These are phyloP conservation scores for Ophiosphaerella herpotricha DNA, from an alignment of 2,329 filamentous ascomycete species.

Conservation along the genomic window DNA sequence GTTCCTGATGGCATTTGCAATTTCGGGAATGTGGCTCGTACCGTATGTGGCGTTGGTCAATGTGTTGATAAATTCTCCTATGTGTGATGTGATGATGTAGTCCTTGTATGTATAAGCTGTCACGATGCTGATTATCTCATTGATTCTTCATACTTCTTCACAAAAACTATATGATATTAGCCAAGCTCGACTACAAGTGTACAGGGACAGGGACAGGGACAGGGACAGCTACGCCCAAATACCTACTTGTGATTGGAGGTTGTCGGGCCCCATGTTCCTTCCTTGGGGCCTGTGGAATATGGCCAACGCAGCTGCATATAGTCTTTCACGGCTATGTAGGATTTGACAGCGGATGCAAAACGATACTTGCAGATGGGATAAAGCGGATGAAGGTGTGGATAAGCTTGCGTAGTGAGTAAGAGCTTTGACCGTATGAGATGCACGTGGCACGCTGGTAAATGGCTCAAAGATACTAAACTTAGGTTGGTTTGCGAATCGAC, in stretches of 20 bases:
- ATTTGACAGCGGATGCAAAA: not conserved
- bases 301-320: constrained; percentile 34
- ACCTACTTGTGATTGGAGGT: constrained; percentile 44
- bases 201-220: constrained; percentile 3
- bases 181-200: constrained; percentile 1
- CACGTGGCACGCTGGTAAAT: constrained; percentile 19
- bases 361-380: not conserved
- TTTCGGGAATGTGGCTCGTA: constrained; percentile 26
- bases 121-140: not conserved
- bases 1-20: too few species aligned
- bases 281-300: constrained; percentile 23
- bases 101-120: constrained; percentile 47
- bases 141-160: constrained; percentile 33
- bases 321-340: not conserved
- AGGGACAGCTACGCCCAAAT: not conserved
- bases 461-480: not conserved
- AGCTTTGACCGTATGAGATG: constrained; percentile 15
- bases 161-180: constrained; percentile 38
- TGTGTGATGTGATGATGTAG: constrained; percentile 57
- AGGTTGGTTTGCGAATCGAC: too few species aligned
- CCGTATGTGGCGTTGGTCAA: constrained; percentile 57
- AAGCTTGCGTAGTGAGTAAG: not conserved
- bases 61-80: constrained; percentile 61
- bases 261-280: constrained; percentile 31
- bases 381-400: not conserved